Percentiles rank a stretch among this genome's conserved stretches.
These are phyloP conservation scores for Yarrowia phangngaensis DNA, from an alignment of 805 yeast species.

Conservation along the genomic window DNA sequence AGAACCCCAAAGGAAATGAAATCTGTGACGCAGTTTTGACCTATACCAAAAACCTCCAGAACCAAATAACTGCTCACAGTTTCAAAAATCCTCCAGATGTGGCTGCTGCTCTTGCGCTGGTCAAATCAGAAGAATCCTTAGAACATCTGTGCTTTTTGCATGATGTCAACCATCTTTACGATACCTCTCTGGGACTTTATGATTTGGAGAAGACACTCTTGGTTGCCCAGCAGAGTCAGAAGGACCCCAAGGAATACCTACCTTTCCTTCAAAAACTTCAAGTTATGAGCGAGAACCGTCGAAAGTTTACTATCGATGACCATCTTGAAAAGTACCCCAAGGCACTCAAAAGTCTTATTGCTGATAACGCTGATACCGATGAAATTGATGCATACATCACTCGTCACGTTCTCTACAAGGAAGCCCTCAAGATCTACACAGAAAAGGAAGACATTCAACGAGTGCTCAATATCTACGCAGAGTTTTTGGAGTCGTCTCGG, in stretches of 20 bases:
- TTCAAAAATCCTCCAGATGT: constrained; percentile 86
- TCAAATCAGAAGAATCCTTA: constrained; percentile 60
- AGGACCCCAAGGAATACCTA: constrained; percentile 94
- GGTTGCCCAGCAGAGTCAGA: constrained; percentile 94
- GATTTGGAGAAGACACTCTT: constrained; percentile 74
- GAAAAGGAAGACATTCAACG: constrained; percentile 46
- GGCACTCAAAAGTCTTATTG: constrained; percentile 68
- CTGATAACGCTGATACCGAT: constrained; percentile 35
- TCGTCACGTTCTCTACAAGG: constrained; percentile 62
- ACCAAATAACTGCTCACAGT: constrained; percentile 86
- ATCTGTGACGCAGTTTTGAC: constrained; percentile 69
- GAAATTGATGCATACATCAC: constrained; percentile 69
- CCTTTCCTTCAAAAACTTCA: constrained; percentile 84
- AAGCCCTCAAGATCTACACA: constrained; percentile 61
- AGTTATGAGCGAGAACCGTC: constrained; percentile 60
- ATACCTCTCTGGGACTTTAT: constrained; percentile 74
- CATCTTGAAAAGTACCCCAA: constrained; percentile 61
- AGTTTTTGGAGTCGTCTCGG: constrained; percentile 51
- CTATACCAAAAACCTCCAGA: constrained; percentile 56
- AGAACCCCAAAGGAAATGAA: constrained; percentile 53
- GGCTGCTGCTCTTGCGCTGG: constrained; percentile 63
- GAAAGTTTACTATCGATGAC: constrained; percentile 74
- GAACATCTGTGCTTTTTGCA: constrained; percentile 85
- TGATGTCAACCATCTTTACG: constrained; percentile 80
- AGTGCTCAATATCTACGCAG: constrained; percentile 62